phyloP scores from a whole-genome alignment of 2,329 filamentous ascomycete genomes.

The Xylariaceae sp. region DNA sequence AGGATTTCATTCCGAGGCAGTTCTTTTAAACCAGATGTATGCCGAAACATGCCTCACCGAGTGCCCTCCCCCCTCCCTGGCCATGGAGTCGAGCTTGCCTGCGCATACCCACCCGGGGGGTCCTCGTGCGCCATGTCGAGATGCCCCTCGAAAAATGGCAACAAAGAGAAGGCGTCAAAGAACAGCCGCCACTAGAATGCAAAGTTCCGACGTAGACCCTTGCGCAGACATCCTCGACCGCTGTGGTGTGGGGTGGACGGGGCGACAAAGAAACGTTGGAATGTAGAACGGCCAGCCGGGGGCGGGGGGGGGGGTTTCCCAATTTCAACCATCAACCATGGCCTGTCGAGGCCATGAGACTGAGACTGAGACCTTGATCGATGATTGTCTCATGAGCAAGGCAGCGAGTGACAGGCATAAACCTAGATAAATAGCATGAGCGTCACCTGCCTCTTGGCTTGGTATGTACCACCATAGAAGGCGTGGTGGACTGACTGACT shows the following conservation, averaged over 20 bases:
- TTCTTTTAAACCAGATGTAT: slow-evolving; percentile 25
- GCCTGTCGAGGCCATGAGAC: no score
- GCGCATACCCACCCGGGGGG: slow-evolving; percentile 15
- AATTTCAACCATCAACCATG: slow-evolving; percentile 7
- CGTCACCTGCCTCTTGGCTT: slow-evolving; percentile 2
- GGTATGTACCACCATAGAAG: no score
- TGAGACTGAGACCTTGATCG: slow-evolving; percentile 12
- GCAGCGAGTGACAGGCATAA: no score
- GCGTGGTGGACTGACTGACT: no score
- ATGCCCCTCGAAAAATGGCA: slow-evolving; percentile 14
- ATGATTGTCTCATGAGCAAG: slow-evolving; percentile 3
- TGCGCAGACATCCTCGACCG: slow-evolving; percentile 9
- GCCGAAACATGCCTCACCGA: no score
- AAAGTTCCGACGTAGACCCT: slow-evolving; percentile 20
- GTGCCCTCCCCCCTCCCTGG: slow-evolving; percentile 14
- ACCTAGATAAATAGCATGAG: background rate
- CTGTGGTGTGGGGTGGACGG: slow-evolving; percentile 13
- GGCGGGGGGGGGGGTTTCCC: slow-evolving; percentile 10
- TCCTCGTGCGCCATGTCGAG: slow-evolving; percentile 15
- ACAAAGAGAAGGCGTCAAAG: slow-evolving; percentile 27
- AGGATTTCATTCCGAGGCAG: slow-evolving; percentile 26
- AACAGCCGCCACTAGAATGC: slow-evolving; percentile 22
- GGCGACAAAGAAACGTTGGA: slow-evolving; percentile 25
- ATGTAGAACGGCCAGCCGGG: slow-evolving; percentile 24
- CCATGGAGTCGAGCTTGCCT: slow-evolving; percentile 7